Conservation (phyloP, 192 early-diverging fungal genomes). For the Linnemannia elongata region DNA sequence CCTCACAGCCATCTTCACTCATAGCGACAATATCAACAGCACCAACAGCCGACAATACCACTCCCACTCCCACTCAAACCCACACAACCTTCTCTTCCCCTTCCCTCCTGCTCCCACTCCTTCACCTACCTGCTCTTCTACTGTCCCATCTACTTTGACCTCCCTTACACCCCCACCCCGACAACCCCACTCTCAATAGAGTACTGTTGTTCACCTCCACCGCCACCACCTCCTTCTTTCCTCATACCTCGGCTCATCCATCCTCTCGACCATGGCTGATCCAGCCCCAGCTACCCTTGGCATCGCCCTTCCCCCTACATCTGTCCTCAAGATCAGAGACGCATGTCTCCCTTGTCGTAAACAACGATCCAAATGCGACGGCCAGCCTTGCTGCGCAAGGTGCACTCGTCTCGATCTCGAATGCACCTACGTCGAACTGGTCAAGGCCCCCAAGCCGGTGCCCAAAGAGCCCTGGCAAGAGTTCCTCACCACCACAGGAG, state of each 20-base stretch:
- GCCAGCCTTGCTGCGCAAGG: slow-evolving; percentile 45
- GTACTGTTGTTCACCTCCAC: neutral
- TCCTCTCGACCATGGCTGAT: slow-evolving; percentile 27
- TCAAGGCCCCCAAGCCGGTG: slow-evolving; percentile 35
- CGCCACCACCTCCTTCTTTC: neutral
- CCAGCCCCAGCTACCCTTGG: slow-evolving; percentile 46
- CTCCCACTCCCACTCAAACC: neutral
- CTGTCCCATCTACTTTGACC: slow-evolving; percentile 6
- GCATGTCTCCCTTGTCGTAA: slow-evolving; percentile 55
- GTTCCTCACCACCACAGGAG: slow-evolving; percentile 48
- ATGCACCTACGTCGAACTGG: slow-evolving; percentile 54
- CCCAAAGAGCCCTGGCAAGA: slow-evolving; percentile 56
- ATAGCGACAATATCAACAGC: too few relatives aligned
- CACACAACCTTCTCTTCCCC: neutral
- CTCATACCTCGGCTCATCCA: neutral
- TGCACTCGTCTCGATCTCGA: slow-evolving; percentile 54
- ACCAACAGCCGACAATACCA: too few relatives aligned
- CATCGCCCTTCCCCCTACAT: slow-evolving; percentile 47
- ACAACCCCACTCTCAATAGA: neutral
- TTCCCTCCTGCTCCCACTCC: neutral
- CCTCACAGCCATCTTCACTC: neutral
- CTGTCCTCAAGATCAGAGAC: slow-evolving; percentile 55
- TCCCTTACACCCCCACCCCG: neutral
- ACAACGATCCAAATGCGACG: slow-evolving; percentile 55
- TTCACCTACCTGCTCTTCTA: neutral